Evolutionary conservation across 176 grass and related monocot genomes (phyloP).

Genomic region (Eremochloa ophiuroides): DNA sequence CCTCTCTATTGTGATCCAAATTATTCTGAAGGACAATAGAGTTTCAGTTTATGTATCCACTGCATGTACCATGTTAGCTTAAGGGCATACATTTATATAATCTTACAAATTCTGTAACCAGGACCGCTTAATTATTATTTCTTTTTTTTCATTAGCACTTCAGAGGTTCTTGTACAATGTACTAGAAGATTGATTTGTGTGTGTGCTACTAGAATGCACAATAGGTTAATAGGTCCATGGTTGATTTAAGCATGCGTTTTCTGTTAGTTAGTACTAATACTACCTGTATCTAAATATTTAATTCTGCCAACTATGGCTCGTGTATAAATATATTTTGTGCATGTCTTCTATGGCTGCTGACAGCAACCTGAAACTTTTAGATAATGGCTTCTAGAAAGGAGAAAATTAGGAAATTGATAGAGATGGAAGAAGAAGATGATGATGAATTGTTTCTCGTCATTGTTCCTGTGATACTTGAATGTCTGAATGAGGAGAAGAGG

Average conservation of each 20-base stretch:
- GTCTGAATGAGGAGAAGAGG: too few species aligned
- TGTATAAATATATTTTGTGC: too few species aligned
- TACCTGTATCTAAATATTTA: too few species aligned
- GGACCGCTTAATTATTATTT: background rate
- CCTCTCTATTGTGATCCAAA: background rate
- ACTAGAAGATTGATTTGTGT: too few species aligned
- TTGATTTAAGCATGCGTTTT: too few species aligned
- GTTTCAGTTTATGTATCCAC: background rate
- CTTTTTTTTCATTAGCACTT: constrained; percentile 15
- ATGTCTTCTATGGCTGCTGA: too few species aligned
- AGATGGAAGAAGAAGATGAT: background rate
- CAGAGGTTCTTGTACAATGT: too few species aligned
- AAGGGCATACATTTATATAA: background rate
- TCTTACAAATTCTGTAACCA: background rate
- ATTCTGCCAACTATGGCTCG: background rate
- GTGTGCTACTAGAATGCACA: too few species aligned
- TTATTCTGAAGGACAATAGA: background rate
- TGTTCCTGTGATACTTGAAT: background rate
- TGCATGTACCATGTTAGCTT: background rate
- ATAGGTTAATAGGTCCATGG: too few species aligned
- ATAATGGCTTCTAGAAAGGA: background rate
- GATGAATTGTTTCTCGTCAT: background rate
- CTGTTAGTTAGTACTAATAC: too few species aligned
- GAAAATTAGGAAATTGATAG: background rate
- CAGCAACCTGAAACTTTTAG: background rate